phyloP scores from a whole-genome alignment of 108 stramenopile genomes.

The Cyclotella cryptica region DNA sequence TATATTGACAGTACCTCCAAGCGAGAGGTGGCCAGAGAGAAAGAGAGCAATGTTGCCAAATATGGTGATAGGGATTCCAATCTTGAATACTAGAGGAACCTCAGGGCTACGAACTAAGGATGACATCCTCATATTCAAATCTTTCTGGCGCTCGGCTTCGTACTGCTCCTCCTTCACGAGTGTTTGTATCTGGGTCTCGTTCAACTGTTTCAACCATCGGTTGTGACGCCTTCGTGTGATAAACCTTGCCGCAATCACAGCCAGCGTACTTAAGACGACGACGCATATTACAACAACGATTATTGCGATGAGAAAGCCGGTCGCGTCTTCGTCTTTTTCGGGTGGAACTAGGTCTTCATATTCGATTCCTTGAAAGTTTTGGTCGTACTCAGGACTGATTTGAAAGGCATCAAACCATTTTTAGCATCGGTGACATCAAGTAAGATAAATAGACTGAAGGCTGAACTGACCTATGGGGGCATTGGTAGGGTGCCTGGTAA shows the following conservation, averaged over 20 bases:
- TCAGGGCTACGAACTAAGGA: slow-evolving; percentile 62
- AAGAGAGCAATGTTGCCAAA: slow-evolving; percentile 79
- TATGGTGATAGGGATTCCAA: slow-evolving; percentile 68
- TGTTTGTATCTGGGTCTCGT: slow-evolving; percentile 29
- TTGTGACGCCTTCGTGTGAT: slow-evolving; percentile 59
- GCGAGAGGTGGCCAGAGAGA: slow-evolving; percentile 67
- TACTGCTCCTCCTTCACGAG: slow-evolving; percentile 35
- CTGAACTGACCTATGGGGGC: slow-evolving; percentile 56
- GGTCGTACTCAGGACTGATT: slow-evolving; percentile 52
- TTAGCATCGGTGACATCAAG: neutral
- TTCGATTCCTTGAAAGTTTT: slow-evolving; percentile 38
- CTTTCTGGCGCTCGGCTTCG: slow-evolving; percentile 36
- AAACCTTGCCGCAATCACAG: slow-evolving; percentile 34
- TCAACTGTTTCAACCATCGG: slow-evolving; percentile 58
- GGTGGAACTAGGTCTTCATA: slow-evolving; percentile 49
- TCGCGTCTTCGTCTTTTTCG: slow-evolving; percentile 31
- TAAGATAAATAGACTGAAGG: neutral
- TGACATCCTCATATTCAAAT: slow-evolving; percentile 54
- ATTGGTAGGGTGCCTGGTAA: slow-evolving; percentile 60
- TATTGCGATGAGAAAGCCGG: slow-evolving; percentile 52
- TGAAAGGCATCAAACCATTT: neutral
- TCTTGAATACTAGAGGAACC: slow-evolving; percentile 59
- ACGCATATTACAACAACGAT: slow-evolving; percentile 37
- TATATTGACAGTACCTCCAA: slow-evolving; percentile 17
- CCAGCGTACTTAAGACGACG: slow-evolving; percentile 30